Base-by-base conservation (phyloP, 805 yeast genomes). In the Barnettozyma californica region DNA sequence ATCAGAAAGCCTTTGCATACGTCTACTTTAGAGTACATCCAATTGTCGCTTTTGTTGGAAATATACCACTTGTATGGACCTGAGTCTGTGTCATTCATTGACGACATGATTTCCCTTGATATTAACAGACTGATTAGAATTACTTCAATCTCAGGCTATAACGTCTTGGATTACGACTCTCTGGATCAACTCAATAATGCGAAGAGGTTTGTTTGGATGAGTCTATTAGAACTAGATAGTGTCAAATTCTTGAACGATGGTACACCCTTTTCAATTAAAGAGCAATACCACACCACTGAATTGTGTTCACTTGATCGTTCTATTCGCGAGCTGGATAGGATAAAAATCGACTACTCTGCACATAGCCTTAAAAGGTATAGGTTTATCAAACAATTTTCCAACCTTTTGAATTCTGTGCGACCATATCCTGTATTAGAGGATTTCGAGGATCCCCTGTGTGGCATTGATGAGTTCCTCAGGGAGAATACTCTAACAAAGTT, bases 241-340 rank as follows among this genome's bases (percentile, higher is more conserved):
- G 25, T 49, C 21, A 52, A 54, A 18, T 54, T 52, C 35, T n/a
- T 54, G 18, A 52, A 50, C 36, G 58, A 54, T 33, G 56, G 58
- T 0, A 45, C 53, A 2, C 54, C 58, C 9, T 33, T 54, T n/a
- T 46, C 53, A 8, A 26, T 54, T 8, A 33, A 25, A 13, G 36
- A 21, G 4, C 49, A 54, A 3, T 47, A 45, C 3, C 50, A 47
- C 40, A 36, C 51, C 4, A 46, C 54, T 1, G 44, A 48, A 23
- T 42, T 50, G 2, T 53, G 54, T 7, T 13, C 16, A 13, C 4
- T 9, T 9, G 13, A 11, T 8, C 31, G 4, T 3, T 11, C 31
- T 9, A 27, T 27, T 4, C 31, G 4, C 10, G 13, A 27, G 35
- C 13, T 40, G 44, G n/a, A 48, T 36, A 4, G 48, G 48, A 21